phyloP scores from a whole-genome alignment of 1,139 yeast genomes.

The Geotrichum candidum region DNA sequence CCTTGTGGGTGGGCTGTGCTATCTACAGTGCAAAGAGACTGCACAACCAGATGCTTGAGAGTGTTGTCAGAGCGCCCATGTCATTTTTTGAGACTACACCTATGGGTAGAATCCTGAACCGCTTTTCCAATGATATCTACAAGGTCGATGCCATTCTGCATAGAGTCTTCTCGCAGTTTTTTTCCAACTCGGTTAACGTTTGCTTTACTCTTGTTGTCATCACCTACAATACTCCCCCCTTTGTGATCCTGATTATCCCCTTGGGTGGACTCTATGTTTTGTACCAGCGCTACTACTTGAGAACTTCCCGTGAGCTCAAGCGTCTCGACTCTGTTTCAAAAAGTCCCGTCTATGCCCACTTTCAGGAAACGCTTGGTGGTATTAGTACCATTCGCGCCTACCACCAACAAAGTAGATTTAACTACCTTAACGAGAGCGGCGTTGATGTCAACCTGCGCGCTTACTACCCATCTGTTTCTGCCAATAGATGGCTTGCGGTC shows the following conservation, averaged over 20 bases:
- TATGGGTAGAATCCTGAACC: constrained; percentile 84
- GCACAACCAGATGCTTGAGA: constrained; percentile 71
- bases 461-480: constrained; percentile 85
- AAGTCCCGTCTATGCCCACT: constrained; percentile 93
- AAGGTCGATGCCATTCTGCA: constrained; percentile 86
- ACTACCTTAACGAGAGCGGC: constrained; percentile 64
- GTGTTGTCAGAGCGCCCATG: constrained; percentile 93
- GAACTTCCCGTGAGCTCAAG: constrained; percentile 89
- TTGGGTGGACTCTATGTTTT: constrained; percentile 64
- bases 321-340: constrained; percentile 89
- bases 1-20: constrained; percentile 79
- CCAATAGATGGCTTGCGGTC: constrained; percentile 95
- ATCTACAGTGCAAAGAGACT: constrained; percentile 74
- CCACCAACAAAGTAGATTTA: constrained; percentile 67
- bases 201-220: constrained; percentile 76
- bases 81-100: constrained; percentile 96
- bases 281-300: constrained; percentile 83
- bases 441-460: constrained; percentile 86
- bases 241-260: constrained; percentile 65
- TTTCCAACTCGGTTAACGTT: constrained; percentile 68
- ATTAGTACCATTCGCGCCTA: constrained; percentile 87
- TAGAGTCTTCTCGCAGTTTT: constrained; percentile 78
- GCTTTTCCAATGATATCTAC: constrained; percentile 91
- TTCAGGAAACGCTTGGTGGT: constrained; percentile 92
- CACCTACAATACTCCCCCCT: constrained; percentile 83